These are phyloP conservation scores for Chrysoporthe puriensis DNA, from an alignment of 2,329 filamentous ascomycete species.

Conservation along the genomic window DNA sequence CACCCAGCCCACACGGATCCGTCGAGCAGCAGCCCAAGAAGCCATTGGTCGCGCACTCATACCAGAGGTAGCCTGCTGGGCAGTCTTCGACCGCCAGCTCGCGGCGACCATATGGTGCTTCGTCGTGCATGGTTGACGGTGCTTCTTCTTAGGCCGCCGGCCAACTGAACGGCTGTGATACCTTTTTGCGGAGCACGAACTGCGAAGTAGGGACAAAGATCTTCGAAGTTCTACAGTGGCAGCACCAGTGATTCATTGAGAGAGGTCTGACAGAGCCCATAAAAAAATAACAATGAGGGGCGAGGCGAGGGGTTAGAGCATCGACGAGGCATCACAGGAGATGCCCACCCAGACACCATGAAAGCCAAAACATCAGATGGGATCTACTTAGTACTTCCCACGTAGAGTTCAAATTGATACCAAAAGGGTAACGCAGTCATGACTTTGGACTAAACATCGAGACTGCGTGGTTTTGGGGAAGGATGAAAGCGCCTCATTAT, in stretches of 20 bases:
- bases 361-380: not conserved
- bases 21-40: slow-evolving; percentile 51
- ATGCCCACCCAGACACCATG: not conserved
- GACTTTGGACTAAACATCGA: not conserved
- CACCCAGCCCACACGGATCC: slow-evolving; percentile 44
- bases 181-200: not conserved
- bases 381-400: not conserved
- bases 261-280: not conserved
- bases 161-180: not conserved
- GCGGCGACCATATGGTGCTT: not conserved
- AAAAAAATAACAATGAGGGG: not conserved
- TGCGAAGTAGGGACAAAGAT: not conserved
- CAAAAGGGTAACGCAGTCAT: not conserved
- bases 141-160: not conserved
- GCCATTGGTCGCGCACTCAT: slow-evolving; percentile 41
- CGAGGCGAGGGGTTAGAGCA: not conserved
- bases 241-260: not conserved
- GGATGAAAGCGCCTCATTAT: not conserved
- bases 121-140: not conserved
- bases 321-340: not conserved
- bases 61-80: slow-evolving; percentile 39
- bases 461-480: not conserved
- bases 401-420: not conserved
- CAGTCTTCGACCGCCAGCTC: slow-evolving; percentile 33
- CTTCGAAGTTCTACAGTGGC: not conserved